phyloP scores from a whole-genome alignment of 306 rosid species.

The Trichosanthes truncata region DNA sequence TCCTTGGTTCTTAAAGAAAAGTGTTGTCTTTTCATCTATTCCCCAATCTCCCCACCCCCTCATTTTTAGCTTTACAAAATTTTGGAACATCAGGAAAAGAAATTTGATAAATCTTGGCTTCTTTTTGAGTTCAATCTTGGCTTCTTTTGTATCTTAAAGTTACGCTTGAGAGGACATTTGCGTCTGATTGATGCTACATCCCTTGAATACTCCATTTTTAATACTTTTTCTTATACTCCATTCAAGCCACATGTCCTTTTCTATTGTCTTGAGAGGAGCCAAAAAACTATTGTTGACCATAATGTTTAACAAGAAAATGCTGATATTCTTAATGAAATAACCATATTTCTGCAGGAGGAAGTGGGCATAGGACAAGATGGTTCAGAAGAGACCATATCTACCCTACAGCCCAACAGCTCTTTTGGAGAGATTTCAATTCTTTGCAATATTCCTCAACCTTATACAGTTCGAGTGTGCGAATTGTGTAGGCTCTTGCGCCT shows the following conservation, averaged over 20 bases:
- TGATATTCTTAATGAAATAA: not conserved
- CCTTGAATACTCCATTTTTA: not conserved
- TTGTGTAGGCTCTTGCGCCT: constrained; percentile 79
- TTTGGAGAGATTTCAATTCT: constrained; percentile 88
- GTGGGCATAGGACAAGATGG: constrained; percentile 65
- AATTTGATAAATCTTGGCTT: not conserved
- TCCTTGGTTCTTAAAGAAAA: not conserved
- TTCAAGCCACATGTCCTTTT: not conserved
- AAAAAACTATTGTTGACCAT: not conserved
- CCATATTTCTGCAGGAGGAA: constrained; percentile 51
- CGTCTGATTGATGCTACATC: not conserved
- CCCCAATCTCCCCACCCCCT: no score
- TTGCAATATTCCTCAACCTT: constrained; percentile 92
- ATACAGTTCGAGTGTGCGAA: constrained; percentile 83
- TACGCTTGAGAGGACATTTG: not conserved
- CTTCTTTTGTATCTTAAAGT: not conserved
- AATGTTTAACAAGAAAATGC: not conserved
- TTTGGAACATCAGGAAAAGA: not conserved
- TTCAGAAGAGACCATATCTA: constrained; percentile 52
- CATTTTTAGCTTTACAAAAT: no score
- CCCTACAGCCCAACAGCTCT: constrained; percentile 44
- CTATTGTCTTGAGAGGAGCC: not conserved
- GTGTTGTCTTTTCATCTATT: no score
- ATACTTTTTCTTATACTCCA: not conserved
- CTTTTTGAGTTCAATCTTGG: not conserved